Evolutionary conservation across 768 basidiomycete species (phyloP).

Genomic region (Termitomyces bulborhizus): DNA sequence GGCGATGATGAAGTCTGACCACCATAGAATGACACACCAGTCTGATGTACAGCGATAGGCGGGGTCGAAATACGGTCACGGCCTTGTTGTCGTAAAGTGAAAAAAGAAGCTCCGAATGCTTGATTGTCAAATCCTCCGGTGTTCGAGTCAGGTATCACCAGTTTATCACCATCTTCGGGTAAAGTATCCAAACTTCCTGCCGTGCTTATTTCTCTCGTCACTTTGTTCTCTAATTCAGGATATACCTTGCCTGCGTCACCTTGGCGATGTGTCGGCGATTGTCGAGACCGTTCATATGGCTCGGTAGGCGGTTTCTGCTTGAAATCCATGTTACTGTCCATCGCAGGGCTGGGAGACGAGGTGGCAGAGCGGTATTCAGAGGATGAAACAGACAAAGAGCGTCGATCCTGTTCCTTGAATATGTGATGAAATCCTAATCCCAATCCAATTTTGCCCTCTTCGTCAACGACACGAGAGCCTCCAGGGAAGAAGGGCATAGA

Average conservation of each 20-base stretch:
- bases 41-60: slow-evolving; percentile 32
- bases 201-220: slow-evolving; percentile 41
- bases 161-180: slow-evolving; percentile 46
- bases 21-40: slow-evolving; percentile 35
- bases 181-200: slow-evolving; percentile 45
- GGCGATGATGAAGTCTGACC: slow-evolving; percentile 64
- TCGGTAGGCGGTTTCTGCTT: slow-evolving; percentile 30
- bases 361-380: slow-evolving; percentile 62
- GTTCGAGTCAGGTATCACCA: slow-evolving; percentile 29
- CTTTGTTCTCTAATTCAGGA: slow-evolving; percentile 28
- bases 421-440: slow-evolving; percentile 39
- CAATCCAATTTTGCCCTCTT: slow-evolving; percentile 41
- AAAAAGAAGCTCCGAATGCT: slow-evolving; percentile 25
- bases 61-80: slow-evolving; percentile 39
- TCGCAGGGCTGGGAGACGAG: slow-evolving; percentile 65
- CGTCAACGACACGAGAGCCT: slow-evolving; percentile 48
- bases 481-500: slow-evolving; percentile 85
- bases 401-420: slow-evolving; percentile 40
- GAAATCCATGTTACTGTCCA: slow-evolving; percentile 26
- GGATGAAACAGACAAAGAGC: slow-evolving; percentile 52
- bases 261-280: slow-evolving; percentile 43
- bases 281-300: slow-evolving; percentile 30
- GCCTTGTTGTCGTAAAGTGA: slow-evolving; percentile 30
- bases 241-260: slow-evolving; percentile 39
- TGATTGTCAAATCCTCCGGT: slow-evolving; percentile 15